A percentile compares a stretch with the other conserved stretches of the same genome.
Evolutionary conservation across 257 asterid genomes (phyloP).

Genomic region (Lantana camara): DNA sequence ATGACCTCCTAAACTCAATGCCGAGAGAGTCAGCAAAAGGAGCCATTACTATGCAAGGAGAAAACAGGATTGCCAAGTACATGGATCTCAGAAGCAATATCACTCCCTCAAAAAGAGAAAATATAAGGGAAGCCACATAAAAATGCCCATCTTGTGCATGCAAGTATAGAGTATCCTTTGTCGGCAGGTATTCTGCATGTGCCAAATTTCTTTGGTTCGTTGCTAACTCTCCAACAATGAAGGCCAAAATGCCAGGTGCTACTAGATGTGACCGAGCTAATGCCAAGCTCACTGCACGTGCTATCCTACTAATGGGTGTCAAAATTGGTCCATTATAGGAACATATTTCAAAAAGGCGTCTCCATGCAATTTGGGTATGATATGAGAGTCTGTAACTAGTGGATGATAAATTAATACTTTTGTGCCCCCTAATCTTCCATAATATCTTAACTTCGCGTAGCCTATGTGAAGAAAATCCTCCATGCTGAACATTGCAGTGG

Average conservation of each 20-base stretch:
- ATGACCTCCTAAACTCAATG: constrained; percentile 59
- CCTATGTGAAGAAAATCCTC: constrained; percentile 46
- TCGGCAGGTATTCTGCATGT: constrained; percentile 60
- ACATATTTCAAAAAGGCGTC: constrained; percentile 55
- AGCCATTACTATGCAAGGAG: constrained; percentile 80
- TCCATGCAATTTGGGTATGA: constrained; percentile 68
- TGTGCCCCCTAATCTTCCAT: constrained; percentile 36
- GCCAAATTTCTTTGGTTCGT: constrained; percentile 48
- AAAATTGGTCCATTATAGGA: constrained; percentile 50
- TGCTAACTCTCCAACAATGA: constrained; percentile 56
- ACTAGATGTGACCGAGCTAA: constrained; percentile 78
- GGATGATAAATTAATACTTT: constrained; percentile 29
- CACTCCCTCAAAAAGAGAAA: constrained; percentile 66
- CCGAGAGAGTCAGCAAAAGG: constrained; percentile 79
- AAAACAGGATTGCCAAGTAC: constrained; percentile 62
- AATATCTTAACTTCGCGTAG: constrained; percentile 43
- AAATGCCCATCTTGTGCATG: constrained; percentile 69
- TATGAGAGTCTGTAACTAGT: constrained; percentile 39
- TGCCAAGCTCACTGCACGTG: constrained; percentile 75
- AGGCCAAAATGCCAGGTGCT: constrained; percentile 82
- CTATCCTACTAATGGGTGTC: constrained; percentile 64
- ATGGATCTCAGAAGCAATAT: constrained; percentile 63
- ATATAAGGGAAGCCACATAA: constrained; percentile 50
- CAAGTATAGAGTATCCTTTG: constrained; percentile 49
- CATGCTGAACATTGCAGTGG: constrained; percentile 32